Base-by-base conservation (phyloP, 163 green algal species). In the Botryococcus braunii region DNA sequence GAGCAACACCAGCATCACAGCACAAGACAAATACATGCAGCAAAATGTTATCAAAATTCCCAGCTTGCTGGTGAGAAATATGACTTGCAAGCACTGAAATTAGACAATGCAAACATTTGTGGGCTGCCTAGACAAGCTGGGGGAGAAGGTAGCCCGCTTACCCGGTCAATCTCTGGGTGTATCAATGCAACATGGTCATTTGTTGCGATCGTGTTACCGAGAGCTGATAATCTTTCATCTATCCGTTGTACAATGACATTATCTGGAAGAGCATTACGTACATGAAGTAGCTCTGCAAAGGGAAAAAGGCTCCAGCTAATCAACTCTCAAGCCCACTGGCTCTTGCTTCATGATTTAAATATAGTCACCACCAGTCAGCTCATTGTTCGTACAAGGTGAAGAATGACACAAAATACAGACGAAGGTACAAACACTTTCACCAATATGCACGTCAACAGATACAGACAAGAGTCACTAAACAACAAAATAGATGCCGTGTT, bases 141-240 rank as follows among this genome's bases (percentile, higher is more conserved):
- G 13, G 17, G 17, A 21, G 50, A 5, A 50, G n/a, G n/a, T n/a
- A n/a, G n/a, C n/a, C n/a, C n/a, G 0, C 66, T 6, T 65, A 91
- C 89, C 69, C 83, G 85, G 78, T 99, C 95, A 7, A 99, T 83
- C 83, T 99, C 95, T 2, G 94, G 92, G 77, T 99, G 95, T 35
- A 99, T 89, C 39, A 99, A 77, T 21, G 91, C 91, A 13, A 98
- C 92, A 65, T 99, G 98, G 80, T 99, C 95, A 73, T 99, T 99
- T 82, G 87, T 96, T 9, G 88, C 83, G 35, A 99, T 97, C 81
- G 90, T 97, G 84, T 99, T 99, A 52, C 95, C 95, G 43, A 99
- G 81, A 6, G 95, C 95, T 35, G 89, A 97, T n/a, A 99, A 80
- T 47, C 95, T 80, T 84, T 99, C 95, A 58, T 98, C 95, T 40